Evolutionary conservation across 306 rosid genomes (phyloP), one percentile per base, ranked within the genome.

Genomic region (Lotus japonicus): DNA sequence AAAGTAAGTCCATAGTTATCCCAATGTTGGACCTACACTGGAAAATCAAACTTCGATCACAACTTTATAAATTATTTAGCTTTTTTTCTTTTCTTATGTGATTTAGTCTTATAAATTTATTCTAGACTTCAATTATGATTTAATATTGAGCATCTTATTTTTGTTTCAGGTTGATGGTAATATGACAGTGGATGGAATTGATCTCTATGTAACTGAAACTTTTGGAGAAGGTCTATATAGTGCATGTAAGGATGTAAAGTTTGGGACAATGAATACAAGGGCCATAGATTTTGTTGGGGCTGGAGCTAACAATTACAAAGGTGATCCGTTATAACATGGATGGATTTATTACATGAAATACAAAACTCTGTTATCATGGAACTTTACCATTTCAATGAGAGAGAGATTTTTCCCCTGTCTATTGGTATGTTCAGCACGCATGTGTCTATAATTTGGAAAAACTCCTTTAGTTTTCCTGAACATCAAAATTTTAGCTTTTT

Each of bases 211-310:
- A 21, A 62, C 87, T 41, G 77, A 83, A 71, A 80, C 72, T 57
- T 89, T 89, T 79, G 98, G 95, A 38, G 78, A 88, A 68, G 97
- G 84, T 45, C 86, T 92, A 44, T 92, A 78, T 58, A 51, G 77
- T 64, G 85, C 97, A 12, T 92, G 98, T 85, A 86, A 89, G 86
- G 98, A 92, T 56, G 98, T 92, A 16, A 92, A 92, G 81, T 92
- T 92, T 80, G 98, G 98, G 68, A 92, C 98, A 13, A 92, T 92
- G 98, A 92, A 92, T 79, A 92, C 98, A 11, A 78, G 88, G 81
- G 98, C 98, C 66, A 81, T 92, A 11, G 97, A 92, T 77, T 92
- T 92, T 79, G 81, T 92, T 76, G 98, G 98, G 51, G 98, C 81
- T 58, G 98, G 96, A 73, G 95, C 98, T 61, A 77, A 35, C 81